Conservation (phyloP, 2,329 filamentous ascomycete genomes). For the Phoma herbarum region DNA sequence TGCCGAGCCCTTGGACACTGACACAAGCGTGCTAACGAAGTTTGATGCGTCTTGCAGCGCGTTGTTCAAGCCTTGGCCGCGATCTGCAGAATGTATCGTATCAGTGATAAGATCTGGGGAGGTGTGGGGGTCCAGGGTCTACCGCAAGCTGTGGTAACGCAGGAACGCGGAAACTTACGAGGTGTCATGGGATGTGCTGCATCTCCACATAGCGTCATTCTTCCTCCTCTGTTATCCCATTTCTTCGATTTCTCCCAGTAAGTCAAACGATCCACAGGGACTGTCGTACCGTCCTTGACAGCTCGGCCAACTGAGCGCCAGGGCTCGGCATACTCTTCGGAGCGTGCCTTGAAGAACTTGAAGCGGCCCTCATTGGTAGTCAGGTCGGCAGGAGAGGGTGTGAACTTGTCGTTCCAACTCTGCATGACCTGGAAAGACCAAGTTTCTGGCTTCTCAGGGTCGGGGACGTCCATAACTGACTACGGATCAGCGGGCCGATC, state of each 20-base stretch:
- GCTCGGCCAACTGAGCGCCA: constrained; percentile 39
- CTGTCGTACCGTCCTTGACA: constrained; percentile 31
- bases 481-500: constrained; percentile 14
- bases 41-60: constrained; percentile 43
- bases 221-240: constrained; percentile 46
- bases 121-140: constrained; percentile 21
- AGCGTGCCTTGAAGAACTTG: constrained; percentile 33
- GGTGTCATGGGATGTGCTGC: constrained; percentile 52
- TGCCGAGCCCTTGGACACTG: constrained; percentile 17
- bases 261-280: constrained; percentile 42
- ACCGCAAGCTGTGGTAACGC: constrained; percentile 12
- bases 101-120: constrained; percentile 15
- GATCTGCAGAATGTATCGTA: constrained; percentile 33
- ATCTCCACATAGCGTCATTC: constrained; percentile 49
- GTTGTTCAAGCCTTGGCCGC: constrained; percentile 50
- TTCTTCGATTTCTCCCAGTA: constrained; percentile 41
- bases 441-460: constrained; percentile 37
- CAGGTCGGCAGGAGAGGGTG: constrained; percentile 25
- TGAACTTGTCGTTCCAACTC: constrained; percentile 31
- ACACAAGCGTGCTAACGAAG: constrained; percentile 31
- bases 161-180: constrained; percentile 28
- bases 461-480: constrained; percentile 43
- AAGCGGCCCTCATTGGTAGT: constrained; percentile 29
- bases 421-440: constrained; percentile 46
- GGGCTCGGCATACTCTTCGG: constrained; percentile 41